phyloP scores from a whole-genome alignment of 768 basidiomycete species.

The Termitomyces heimii region DNA sequence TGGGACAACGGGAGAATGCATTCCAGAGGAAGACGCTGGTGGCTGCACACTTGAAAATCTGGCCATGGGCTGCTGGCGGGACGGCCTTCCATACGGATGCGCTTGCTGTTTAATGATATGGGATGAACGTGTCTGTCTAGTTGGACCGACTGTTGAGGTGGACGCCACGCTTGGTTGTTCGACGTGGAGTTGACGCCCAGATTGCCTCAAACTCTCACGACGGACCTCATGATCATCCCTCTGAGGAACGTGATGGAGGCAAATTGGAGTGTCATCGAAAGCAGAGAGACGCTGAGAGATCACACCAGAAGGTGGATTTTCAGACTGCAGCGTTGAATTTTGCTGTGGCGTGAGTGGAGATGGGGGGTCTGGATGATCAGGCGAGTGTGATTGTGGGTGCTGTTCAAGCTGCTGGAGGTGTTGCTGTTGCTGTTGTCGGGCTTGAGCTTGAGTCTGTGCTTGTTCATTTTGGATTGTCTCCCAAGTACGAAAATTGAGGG shows the following conservation, averaged over 20 bases:
- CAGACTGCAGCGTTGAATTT: constrained; percentile 23
- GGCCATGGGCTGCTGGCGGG: constrained; percentile 14
- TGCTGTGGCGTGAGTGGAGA: constrained; percentile 20
- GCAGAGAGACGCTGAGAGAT: constrained; percentile 21
- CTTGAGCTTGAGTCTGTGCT: constrained; percentile 3
- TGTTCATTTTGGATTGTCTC: constrained; percentile 33
- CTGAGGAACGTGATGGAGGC: constrained; percentile 21
- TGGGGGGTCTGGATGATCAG: constrained; percentile 20
- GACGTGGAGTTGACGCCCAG: constrained; percentile 16
- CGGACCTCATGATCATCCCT: constrained; percentile 21
- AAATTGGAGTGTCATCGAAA: constrained; percentile 25
- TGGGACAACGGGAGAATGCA: constrained; percentile 14
- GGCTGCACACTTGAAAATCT: constrained; percentile 21
- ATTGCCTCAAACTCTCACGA: constrained; percentile 20
- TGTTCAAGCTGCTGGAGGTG: constrained; percentile 17
- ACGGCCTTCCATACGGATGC: constrained; percentile 12
- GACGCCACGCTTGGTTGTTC: constrained; percentile 12
- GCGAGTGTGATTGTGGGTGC: constrained; percentile 20
- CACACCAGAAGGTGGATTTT: constrained; percentile 22
- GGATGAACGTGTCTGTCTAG: constrained; percentile 9
- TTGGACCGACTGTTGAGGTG: constrained; percentile 9
- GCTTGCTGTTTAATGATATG: constrained; percentile 8
- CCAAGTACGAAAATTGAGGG: constrained; percentile 35
- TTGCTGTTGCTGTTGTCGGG: constrained; percentile 22
- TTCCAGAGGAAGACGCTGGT: constrained; percentile 16